Evolutionary conservation across 75 land plant species (phyloP).

Genomic region (Selaginella tamariscina): DNA sequence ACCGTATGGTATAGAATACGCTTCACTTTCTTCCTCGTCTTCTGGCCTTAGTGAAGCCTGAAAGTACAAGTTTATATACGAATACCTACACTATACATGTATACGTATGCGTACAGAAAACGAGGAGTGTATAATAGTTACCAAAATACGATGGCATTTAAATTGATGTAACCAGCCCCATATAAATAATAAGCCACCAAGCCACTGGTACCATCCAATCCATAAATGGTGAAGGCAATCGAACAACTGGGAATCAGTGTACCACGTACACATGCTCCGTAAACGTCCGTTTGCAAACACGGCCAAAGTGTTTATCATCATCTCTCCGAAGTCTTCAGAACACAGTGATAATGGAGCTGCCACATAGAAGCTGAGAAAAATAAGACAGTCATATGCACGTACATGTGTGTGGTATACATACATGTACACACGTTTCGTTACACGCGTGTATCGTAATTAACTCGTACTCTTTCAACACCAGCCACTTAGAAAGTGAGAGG

Average conservation of each 20-base stretch:
- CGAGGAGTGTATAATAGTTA: conserved; percentile 14
- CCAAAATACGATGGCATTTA: conserved; percentile 63
- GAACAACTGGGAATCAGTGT: conserved; percentile 12
- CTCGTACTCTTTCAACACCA: not conserved
- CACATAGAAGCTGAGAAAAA: conserved; percentile 47
- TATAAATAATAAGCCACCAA: conserved; percentile 50
- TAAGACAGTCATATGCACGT: not conserved
- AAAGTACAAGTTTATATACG: not conserved
- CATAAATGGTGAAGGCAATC: conserved; percentile 7
- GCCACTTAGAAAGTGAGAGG: not conserved
- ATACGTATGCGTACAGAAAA: not conserved
- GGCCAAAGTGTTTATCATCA: not conserved
- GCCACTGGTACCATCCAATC: conserved; percentile 50
- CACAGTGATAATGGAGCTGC: conserved; percentile 67
- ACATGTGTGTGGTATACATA: too few relatives aligned
- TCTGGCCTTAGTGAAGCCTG: not conserved
- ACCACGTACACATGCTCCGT: conserved; percentile 2
- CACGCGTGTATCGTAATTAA: too few relatives aligned
- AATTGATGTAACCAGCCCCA: conserved; percentile 80
- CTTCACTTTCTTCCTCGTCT: conserved; percentile 18
- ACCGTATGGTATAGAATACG: conserved; percentile 64
- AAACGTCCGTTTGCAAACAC: not conserved
- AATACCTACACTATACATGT: not conserved
- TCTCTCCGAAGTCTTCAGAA: conserved; percentile 15
- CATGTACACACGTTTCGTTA: too few relatives aligned